These are phyloP conservation scores for Abrus precatorius DNA, from an alignment of 306 rosid species.

Conservation along the genomic window DNA sequence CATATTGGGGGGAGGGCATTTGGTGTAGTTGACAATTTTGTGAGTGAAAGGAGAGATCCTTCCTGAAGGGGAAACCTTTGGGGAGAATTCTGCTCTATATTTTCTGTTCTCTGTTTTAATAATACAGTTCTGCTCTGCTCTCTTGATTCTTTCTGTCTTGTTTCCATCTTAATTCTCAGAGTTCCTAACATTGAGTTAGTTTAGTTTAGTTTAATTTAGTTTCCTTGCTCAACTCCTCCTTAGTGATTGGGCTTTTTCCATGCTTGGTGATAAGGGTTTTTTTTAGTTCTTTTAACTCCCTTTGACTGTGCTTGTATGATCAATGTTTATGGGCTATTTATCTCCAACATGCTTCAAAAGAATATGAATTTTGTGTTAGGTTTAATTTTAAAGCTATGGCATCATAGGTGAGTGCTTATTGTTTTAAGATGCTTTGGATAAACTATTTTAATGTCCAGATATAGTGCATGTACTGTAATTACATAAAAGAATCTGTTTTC, in stretches of 20 bases:
- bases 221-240: conserved; percentile 4
- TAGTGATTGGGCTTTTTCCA: neutral
- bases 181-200: neutral
- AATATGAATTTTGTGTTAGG: conserved; percentile 7
- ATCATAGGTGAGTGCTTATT: conserved; percentile 14
- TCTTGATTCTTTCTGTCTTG: too few species aligned
- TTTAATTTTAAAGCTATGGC: conserved; percentile 1
- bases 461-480: neutral
- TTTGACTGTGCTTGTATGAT: neutral
- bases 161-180: too few species aligned
- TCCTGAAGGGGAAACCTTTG: neutral
- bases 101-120: neutral
- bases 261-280: conserved; percentile 24
- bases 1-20: neutral
- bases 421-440: conserved; percentile 29
- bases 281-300: conserved; percentile 16
- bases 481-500: neutral
- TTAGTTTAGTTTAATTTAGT: neutral
- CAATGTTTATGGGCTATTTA: conserved; percentile 24
- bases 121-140: neutral
- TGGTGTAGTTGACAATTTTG: neutral
- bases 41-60: neutral
- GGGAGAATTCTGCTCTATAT: neutral
- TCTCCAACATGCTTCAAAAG: conserved; percentile 13
- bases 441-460: neutral